Percentiles rank a stretch among this genome's conserved stretches.
Conservation (phyloP, 352 stramenopile genomes). For the Saprolegnia parasitica region DNA sequence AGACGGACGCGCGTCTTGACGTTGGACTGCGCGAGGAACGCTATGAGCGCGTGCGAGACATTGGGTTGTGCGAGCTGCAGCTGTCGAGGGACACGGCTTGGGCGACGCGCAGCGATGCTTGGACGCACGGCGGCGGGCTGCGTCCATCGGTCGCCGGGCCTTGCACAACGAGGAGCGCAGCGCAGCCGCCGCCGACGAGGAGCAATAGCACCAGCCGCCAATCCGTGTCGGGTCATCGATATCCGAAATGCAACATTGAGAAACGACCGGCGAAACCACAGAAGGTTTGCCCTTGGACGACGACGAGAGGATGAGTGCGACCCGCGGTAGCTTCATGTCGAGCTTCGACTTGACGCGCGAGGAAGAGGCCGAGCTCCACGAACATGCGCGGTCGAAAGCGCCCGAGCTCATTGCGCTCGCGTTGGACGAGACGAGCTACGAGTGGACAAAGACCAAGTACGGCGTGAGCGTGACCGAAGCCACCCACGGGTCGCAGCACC, state of each 20-base stretch:
- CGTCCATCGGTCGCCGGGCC: background rate
- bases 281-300: too few relatives aligned
- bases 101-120: background rate
- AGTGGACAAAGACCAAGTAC: constrained; percentile 25
- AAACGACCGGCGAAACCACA: background rate
- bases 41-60: background rate
- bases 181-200: background rate
- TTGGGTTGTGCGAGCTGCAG: background rate
- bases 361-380: constrained; percentile 34
- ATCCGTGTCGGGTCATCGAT: background rate
- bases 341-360: constrained; percentile 48
- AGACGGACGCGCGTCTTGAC: background rate
- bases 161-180: background rate
- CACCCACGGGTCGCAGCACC: constrained; percentile 33
- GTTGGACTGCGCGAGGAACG: background rate
- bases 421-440: background rate
- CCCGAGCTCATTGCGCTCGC: constrained; percentile 1
- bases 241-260: background rate
- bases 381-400: constrained; percentile 13
- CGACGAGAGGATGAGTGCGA: background rate
- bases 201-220: constrained; percentile 6
- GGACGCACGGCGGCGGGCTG: background rate
- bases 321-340: constrained; percentile 46
- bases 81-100: background rate
- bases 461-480: constrained; percentile 4